Conservation (phyloP, 148 eudicot genomes). For the Cornus controversa region DNA sequence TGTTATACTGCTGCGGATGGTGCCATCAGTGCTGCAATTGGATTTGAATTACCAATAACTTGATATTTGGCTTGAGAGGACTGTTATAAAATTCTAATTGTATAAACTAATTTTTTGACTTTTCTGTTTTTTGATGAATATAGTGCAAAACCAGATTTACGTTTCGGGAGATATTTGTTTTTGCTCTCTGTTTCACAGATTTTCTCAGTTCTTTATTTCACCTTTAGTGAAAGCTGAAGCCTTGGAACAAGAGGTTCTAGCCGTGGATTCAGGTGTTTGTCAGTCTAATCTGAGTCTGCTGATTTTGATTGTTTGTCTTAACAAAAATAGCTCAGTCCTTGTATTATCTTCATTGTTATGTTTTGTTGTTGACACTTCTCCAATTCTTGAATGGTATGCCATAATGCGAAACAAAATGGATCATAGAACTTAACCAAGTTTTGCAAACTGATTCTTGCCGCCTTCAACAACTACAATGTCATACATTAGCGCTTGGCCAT, state of each 20-base stretch:
- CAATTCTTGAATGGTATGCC: slow-evolving; percentile 8
- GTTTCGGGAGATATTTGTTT: not conserved
- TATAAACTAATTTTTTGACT: not conserved
- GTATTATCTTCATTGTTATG: not conserved
- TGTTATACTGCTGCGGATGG: too few species aligned
- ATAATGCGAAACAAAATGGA: slow-evolving; percentile 14
- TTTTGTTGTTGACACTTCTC: not conserved
- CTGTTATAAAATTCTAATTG: not conserved
- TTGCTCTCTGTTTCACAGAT: slow-evolving; percentile 38
- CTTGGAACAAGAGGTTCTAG: slow-evolving; percentile 88
- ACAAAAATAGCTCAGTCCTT: not conserved
- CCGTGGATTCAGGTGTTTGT: slow-evolving; percentile 87
- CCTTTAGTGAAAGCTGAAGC: slow-evolving; percentile 90
- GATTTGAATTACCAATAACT: too few species aligned
- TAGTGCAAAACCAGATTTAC: not conserved
- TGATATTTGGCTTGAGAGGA: too few species aligned
- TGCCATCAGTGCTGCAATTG: too few species aligned
- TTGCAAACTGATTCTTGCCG: slow-evolving; percentile 93
- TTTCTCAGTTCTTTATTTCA: slow-evolving; percentile 84
- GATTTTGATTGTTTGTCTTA: slow-evolving; percentile 1
- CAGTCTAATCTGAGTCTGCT: not conserved
- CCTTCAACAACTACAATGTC: slow-evolving; percentile 93
- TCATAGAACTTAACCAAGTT: slow-evolving; percentile 84
- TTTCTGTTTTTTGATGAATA: not conserved
- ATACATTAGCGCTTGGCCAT: slow-evolving; percentile 74